Evolutionary conservation across 164 flowering plant species (phyloP).

Genomic region (Nymphaea thermarum): DNA sequence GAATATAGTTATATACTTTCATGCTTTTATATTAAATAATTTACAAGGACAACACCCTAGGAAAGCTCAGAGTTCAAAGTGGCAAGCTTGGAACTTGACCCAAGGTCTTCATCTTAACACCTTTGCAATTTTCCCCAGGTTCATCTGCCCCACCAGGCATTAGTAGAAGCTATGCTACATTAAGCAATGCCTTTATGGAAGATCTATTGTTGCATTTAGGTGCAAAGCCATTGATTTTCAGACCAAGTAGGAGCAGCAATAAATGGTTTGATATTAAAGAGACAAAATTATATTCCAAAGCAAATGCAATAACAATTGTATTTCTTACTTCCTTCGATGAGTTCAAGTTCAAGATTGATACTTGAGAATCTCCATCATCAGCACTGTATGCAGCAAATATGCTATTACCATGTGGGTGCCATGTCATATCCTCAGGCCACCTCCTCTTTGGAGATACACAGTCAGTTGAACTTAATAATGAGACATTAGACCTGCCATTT

Average conservation of each 20-base stretch:
- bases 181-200: too few species aligned
- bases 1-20: too few species aligned
- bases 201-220: not conserved
- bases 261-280: not conserved
- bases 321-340: conserved; percentile 40
- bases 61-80: too few species aligned
- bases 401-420: conserved; percentile 81
- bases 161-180: too few species aligned
- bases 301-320: not conserved
- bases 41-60: too few species aligned
- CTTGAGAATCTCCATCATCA: conserved; percentile 85
- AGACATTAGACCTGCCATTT: conserved; percentile 52
- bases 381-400: conserved; percentile 57
- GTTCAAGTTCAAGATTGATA: conserved; percentile 56
- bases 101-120: too few species aligned
- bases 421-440: conserved; percentile 97
- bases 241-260: not conserved
- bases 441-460: conserved; percentile 65
- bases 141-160: too few species aligned
- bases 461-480: conserved; percentile 46
- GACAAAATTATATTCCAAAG: too few species aligned
- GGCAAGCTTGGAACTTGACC: too few species aligned
- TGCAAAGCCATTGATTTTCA: not conserved
- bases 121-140: too few species aligned
- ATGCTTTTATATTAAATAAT: too few species aligned